Evolutionary conservation across 2,329 filamentous ascomycete genomes (phyloP), one percentile per base, ranked within the genome.

Genomic region (Chaetomium globosum): DNA sequence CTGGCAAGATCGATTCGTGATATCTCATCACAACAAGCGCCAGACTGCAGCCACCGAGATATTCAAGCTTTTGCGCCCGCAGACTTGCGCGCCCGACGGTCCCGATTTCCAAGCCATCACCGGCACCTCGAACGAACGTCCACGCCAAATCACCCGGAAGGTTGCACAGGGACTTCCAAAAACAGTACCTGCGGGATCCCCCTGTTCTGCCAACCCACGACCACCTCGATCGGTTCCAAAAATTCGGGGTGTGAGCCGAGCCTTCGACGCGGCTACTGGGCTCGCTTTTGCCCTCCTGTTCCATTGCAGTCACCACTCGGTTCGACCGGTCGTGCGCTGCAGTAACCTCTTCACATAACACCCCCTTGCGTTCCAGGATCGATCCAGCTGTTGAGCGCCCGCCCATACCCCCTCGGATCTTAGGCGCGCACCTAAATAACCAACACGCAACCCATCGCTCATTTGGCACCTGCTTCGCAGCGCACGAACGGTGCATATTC

Each of bases 101-200:
- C 63, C 67, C 68, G 64, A 68, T 69, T 54, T 67, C 52, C 63
- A 68, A 68, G 61, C 65, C 55, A 48, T 61, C 62, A 30, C 61
- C 62, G 65, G 64, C 63, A 59, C 59, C 53, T 58, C 58, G 31
- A 61, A 63, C 52, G 58, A 65, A 65, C 64, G 28, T 23, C 64
- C 43, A 60, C 57, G 49, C 59, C 66, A 67, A 59, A 67, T 66
- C 66, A 65, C 31, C 65, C 64, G 64, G 58, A 68, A 70, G 67
- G 71, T 70, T 68, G 71, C 69, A 72, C 70, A 67, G 65, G 59
- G 63, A 62, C 67, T 70, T 73, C 71, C 72, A 72, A 73, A 73
- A 73, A 72, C 69, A 71, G 71, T 65, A 70, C 61, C 67, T 65
- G 70, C 69, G 68, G 70, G 66, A 70, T 60, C 56, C 66, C 67